Conservation (phyloP, 2,329 filamentous ascomycete species). For the Amphichorda felina region DNA sequence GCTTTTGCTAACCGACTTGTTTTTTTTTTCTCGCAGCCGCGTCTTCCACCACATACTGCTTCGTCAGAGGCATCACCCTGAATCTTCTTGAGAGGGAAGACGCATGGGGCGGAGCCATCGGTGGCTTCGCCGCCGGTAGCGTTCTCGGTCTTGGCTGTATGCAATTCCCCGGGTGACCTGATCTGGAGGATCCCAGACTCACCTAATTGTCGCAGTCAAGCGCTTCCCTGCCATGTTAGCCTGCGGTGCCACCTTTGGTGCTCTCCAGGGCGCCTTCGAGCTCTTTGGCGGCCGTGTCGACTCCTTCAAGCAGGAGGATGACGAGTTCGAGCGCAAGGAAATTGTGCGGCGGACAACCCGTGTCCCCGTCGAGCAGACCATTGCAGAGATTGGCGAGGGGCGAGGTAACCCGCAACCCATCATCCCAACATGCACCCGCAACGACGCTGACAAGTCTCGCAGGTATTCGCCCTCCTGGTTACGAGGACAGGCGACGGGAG, state of each 20-base stretch:
- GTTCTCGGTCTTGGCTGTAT: constrained; percentile 63
- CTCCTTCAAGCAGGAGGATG: constrained; percentile 41
- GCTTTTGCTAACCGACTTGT: constrained; percentile 19
- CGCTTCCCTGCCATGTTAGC: constrained; percentile 61
- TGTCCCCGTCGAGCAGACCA: constrained; percentile 65
- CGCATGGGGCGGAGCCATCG: constrained; percentile 59
- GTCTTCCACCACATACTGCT: constrained; percentile 61
- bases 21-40: constrained; percentile 26
- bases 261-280: constrained; percentile 51
- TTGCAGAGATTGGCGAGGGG: constrained; percentile 74
- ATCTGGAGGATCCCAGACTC: constrained; percentile 1
- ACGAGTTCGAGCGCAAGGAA: constrained; percentile 68
- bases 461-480: constrained; percentile 75
- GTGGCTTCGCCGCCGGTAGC: constrained; percentile 64
- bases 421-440: constrained; percentile 3
- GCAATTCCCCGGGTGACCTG: no score
- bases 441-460: no score
- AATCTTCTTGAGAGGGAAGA: constrained; percentile 84
- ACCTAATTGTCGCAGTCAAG: constrained; percentile 13
- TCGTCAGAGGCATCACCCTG: constrained; percentile 63
- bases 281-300: constrained; percentile 53
- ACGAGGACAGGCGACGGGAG: constrained; percentile 71
- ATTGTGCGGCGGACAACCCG: constrained; percentile 61
- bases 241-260: constrained; percentile 45
- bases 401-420: constrained; percentile 45